Conservation (phyloP, 192 early-diverging fungal genomes). For the Coemansia erecta region DNA sequence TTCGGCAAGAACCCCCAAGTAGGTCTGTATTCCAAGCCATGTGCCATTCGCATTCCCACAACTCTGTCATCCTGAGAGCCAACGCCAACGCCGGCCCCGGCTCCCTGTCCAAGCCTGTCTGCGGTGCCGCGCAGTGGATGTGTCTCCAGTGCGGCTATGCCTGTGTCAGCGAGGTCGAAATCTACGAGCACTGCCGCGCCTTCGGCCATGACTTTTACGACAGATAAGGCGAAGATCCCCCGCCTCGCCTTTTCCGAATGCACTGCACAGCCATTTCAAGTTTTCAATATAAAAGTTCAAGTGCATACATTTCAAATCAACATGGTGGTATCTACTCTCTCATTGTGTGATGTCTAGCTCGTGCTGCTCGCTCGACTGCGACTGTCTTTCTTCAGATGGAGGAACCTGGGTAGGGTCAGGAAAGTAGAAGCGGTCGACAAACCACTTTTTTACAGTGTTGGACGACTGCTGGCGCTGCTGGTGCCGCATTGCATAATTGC, state of each 20-base stretch:
- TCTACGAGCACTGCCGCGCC: slow-evolving; percentile 21
- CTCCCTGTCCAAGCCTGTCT: slow-evolving; percentile 8
- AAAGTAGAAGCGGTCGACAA: slow-evolving; percentile 51
- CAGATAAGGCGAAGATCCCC: too few species aligned
- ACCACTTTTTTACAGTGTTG: slow-evolving; percentile 45
- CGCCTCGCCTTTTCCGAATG: too few species aligned
- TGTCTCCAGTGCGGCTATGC: slow-evolving; percentile 31
- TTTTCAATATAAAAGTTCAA: too few species aligned
- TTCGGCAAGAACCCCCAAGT: neutral
- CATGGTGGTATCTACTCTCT: too few species aligned
- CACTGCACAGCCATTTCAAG: too few species aligned
- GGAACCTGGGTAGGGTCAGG: slow-evolving; percentile 47
- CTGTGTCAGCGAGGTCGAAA: slow-evolving; percentile 11
- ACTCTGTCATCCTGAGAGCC: neutral
- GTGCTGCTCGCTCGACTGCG: slow-evolving; percentile 26
- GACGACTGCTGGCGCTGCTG: slow-evolving; percentile 35
- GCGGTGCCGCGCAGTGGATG: slow-evolving; percentile 23
- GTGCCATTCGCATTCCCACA: neutral
- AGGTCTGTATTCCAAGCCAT: neutral
- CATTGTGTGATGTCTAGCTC: neutral
- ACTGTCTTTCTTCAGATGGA: slow-evolving; percentile 17
- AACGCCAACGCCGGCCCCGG: neutral
- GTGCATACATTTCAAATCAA: too few species aligned
- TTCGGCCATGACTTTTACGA: slow-evolving; percentile 20
- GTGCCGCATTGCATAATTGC: slow-evolving; percentile 44